Evolutionary conservation across 768 basidiomycete genomes (phyloP).

Genomic region (Butyriboletus loyo): DNA sequence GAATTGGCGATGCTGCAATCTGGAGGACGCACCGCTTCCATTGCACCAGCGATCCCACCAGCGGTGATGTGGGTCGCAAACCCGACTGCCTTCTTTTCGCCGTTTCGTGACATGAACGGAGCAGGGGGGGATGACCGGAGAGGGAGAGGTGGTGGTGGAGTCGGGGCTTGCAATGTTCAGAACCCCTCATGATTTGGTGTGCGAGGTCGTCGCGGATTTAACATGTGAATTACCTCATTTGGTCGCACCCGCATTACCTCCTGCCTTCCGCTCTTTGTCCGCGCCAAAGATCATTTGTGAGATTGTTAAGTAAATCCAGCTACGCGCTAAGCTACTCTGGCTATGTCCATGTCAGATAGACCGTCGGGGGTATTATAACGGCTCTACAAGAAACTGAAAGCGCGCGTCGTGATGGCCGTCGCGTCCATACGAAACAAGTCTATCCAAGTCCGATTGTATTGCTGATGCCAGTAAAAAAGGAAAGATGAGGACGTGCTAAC

Average conservation of each 20-base stretch:
- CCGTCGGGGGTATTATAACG: constrained; percentile 16
- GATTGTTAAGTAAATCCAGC: constrained; percentile 1
- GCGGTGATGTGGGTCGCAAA: constrained; percentile 91
- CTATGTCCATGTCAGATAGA: constrained; percentile 4
- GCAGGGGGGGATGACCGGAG: no score
- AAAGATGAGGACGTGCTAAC: constrained; percentile 2
- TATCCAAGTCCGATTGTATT: background rate
- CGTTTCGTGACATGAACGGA: constrained; percentile 47
- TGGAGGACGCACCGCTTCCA: constrained; percentile 70
- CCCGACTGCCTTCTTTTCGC: constrained; percentile 72
- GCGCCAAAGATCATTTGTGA: constrained; percentile 3
- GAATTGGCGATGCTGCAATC: background rate
- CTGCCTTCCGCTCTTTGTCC: constrained; percentile 24
- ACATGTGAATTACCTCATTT: constrained; percentile 31
- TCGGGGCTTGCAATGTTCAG: background rate
- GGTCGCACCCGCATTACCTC: constrained; percentile 21
- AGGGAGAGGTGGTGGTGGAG: background rate
- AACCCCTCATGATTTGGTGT: constrained; percentile 21
- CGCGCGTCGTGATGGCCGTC: constrained; percentile 2
- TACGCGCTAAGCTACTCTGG: background rate
- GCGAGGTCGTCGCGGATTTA: constrained; percentile 15
- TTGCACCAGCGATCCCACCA: constrained; percentile 90
- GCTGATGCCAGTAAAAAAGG: constrained; percentile 4
- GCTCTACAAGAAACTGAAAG: constrained; percentile 13
- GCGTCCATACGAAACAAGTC: constrained; percentile 7